A percentile compares a stretch with the other conserved stretches of the same genome.
Evolutionary conservation across 176 grass and related monocot species (phyloP).

Genomic region (Oryza longistaminata): DNA sequence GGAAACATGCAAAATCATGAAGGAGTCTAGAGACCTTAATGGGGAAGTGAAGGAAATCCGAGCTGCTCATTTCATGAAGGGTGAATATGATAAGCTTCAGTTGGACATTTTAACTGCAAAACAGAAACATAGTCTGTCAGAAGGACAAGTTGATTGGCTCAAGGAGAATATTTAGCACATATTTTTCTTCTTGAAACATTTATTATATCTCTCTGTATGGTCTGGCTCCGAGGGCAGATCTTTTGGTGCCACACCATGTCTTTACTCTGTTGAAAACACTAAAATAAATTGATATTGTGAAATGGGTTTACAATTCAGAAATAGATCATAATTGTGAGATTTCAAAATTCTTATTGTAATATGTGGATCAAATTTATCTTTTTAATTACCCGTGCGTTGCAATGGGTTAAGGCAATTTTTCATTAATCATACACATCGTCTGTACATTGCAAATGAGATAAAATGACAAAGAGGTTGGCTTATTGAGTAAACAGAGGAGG

Average conservation of each 20-base stretch:
- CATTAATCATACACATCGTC: too few relatives aligned
- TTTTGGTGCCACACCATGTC: background rate
- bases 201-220: background rate
- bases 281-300: background rate
- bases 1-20: too few relatives aligned
- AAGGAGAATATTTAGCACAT: background rate
- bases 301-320: background rate
- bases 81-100: too few relatives aligned
- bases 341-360: background rate
- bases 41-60: too few relatives aligned
- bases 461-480: too few relatives aligned
- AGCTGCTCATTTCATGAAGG: too few relatives aligned
- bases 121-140: too few relatives aligned
- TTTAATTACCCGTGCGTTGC: background rate
- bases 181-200: background rate
- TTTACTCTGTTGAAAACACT: background rate
- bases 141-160: background rate
- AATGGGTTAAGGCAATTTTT: background rate
- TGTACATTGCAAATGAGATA: too few relatives aligned
- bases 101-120: too few relatives aligned
- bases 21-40: background rate
- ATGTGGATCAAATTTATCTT: background rate
- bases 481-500: too few relatives aligned
- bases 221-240: too few relatives aligned
- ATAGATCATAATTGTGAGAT: background rate